Evolutionary conservation across 2,329 filamentous ascomycete species (phyloP).

Genomic region (Eutypa lata): DNA sequence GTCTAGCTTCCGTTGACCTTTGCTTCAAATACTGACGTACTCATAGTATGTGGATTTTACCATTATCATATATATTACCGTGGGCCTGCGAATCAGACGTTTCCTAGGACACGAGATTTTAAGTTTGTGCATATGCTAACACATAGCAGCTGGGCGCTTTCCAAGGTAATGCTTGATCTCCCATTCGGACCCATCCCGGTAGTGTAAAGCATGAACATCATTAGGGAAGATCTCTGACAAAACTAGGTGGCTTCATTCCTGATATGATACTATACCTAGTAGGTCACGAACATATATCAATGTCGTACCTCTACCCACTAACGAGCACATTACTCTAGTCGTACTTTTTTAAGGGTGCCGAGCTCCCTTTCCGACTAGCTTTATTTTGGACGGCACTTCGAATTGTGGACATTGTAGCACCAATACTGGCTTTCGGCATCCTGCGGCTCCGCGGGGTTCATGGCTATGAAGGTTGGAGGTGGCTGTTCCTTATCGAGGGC

Average conservation of each 20-base stretch:
- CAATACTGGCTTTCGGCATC: conserved; percentile 31
- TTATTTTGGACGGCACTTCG: conserved; percentile 31
- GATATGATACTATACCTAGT: conserved; percentile 31
- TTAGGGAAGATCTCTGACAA: too few species aligned
- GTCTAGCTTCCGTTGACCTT: too few species aligned
- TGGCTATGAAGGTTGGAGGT: conserved; percentile 39
- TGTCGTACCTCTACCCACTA: background rate
- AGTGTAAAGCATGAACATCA: too few species aligned
- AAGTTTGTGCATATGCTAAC: too few species aligned
- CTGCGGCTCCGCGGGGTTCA: conserved; percentile 35
- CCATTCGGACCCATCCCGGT: too few species aligned
- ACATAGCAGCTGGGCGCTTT: too few species aligned
- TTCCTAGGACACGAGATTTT: too few species aligned
- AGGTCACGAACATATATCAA: conserved; percentile 5
- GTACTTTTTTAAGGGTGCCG: conserved; percentile 32
- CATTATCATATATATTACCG: too few species aligned
- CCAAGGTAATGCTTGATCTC: too few species aligned
- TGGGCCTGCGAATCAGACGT: too few species aligned
- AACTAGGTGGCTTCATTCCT: conserved; percentile 33
- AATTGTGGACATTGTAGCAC: conserved; percentile 28
- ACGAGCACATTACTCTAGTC: conserved; percentile 11
- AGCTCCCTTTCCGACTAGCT: conserved; percentile 30
- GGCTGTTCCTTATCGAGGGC: conserved; percentile 54
- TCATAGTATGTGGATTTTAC: too few species aligned
- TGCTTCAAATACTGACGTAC: too few species aligned